Evolutionary conservation across 2,329 filamentous ascomycete species (phyloP).

Genomic region (Taxawa tesnikishii): DNA sequence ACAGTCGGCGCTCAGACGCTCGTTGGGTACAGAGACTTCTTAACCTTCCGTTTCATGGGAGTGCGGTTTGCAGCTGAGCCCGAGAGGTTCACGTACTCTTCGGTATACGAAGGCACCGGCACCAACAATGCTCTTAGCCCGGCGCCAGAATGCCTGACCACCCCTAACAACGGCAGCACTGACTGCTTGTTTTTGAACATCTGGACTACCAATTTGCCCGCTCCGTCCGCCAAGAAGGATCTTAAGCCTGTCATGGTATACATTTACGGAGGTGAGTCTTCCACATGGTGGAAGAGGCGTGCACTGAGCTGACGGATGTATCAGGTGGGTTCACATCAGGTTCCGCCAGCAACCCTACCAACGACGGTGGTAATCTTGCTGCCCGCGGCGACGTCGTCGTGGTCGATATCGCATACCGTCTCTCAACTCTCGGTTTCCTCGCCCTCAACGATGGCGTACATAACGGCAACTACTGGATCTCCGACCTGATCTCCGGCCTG

Average conservation of each 20-base stretch:
- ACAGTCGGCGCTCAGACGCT: conserved; percentile 10
- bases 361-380: conserved; percentile 33
- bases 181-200: conserved; percentile 28
- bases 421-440: conserved; percentile 22
- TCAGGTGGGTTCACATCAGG: conserved; percentile 30
- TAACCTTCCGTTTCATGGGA: conserved; percentile 11
- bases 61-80: conserved; percentile 11
- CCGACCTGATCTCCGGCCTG: conserved; percentile 37
- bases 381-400: conserved; percentile 34
- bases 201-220: conserved; percentile 21
- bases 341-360: conserved; percentile 30
- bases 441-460: conserved; percentile 27
- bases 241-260: conserved; percentile 36
- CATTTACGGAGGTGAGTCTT: conserved; percentile 16
- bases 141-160: conserved; percentile 10
- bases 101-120: conserved; percentile 7
- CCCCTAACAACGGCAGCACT: conserved; percentile 11
- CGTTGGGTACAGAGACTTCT: conserved; percentile 11
- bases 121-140: conserved; percentile 8
- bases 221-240: conserved; percentile 9
- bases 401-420: conserved; percentile 31
- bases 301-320: conserved; percentile 18
- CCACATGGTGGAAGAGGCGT: too few relatives aligned
- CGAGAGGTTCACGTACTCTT: conserved; percentile 11
- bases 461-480: conserved; percentile 38